These are phyloP conservation scores for Canavalia ensiformis DNA, from an alignment of 306 rosid genomes.

Conservation along the genomic window DNA sequence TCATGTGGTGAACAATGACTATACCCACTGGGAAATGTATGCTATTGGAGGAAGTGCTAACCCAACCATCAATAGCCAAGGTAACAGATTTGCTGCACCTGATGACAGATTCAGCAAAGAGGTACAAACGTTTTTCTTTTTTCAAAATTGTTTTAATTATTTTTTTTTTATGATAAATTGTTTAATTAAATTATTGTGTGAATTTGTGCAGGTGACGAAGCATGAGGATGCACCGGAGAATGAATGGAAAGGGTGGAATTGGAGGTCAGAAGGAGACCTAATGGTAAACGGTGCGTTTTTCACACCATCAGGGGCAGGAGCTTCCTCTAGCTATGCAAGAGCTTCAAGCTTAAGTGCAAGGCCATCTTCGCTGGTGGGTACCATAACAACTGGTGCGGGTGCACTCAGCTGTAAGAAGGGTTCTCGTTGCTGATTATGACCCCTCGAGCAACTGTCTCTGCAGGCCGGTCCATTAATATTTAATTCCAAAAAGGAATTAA, in stretches of 20 bases:
- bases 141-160: too few species aligned
- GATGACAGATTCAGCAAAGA: conserved; percentile 85
- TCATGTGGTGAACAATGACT: conserved; percentile 99
- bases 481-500: conserved; percentile 1
- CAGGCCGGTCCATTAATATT: conserved; percentile 42
- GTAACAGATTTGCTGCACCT: conserved; percentile 93
- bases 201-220: conserved; percentile 77
- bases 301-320: conserved; percentile 83
- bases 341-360: conserved; percentile 95
- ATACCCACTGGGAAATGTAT: conserved; percentile 99
- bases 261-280: conserved; percentile 93
- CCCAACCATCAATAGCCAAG: conserved; percentile 97
- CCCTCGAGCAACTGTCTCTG: conserved; percentile 48
- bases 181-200: conserved; percentile 3
- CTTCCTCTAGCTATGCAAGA: conserved; percentile 89
- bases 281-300: conserved; percentile 88
- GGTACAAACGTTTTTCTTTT: conserved; percentile 46
- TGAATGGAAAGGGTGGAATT: conserved; percentile 90
- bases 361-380: conserved; percentile 84
- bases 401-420: conserved; percentile 80
- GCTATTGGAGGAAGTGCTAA: conserved; percentile 97
- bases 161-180: background rate
- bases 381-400: conserved; percentile 77
- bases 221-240: conserved; percentile 93
- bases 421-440: conserved; percentile 80